Conservation (phyloP, 768 basidiomycete genomes). For the Clathrus columnatus region DNA sequence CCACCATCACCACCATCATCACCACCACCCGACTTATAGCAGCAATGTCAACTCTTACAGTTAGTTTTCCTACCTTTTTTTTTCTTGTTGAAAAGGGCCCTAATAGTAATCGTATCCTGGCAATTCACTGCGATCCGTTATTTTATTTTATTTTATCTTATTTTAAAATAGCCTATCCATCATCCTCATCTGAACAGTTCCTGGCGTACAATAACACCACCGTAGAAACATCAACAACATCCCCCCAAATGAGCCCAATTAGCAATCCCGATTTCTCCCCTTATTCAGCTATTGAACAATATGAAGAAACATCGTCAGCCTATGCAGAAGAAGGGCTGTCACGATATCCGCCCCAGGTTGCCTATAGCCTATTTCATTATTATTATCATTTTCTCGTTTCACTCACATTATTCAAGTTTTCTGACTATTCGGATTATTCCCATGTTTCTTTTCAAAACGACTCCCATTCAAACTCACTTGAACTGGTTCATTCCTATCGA, state of each 20-base stretch:
- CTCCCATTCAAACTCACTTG: background rate
- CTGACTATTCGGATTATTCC: background rate
- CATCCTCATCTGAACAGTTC: background rate
- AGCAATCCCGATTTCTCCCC: background rate
- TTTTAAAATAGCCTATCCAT: background rate
- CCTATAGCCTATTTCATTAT: background rate
- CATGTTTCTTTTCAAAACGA: background rate
- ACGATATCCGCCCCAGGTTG: background rate
- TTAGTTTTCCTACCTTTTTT: background rate
- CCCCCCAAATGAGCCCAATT: background rate
- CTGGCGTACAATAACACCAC: background rate
- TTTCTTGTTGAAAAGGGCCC: too few species aligned
- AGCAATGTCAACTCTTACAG: background rate
- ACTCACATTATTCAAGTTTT: background rate
- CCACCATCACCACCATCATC: too few species aligned
- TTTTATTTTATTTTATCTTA: too few species aligned
- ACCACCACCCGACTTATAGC: too few species aligned
- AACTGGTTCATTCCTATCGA: background rate
- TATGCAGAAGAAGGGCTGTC: background rate
- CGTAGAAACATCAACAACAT: background rate
- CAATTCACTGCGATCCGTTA: background rate
- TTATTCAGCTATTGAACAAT: background rate
- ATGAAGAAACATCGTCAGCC: background rate
- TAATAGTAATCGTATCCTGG: too few species aligned
- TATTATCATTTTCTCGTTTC: background rate